These are phyloP conservation scores for Colletotrichum tabaci DNA, from an alignment of 2,329 filamentous ascomycete species.

Conservation along the genomic window DNA sequence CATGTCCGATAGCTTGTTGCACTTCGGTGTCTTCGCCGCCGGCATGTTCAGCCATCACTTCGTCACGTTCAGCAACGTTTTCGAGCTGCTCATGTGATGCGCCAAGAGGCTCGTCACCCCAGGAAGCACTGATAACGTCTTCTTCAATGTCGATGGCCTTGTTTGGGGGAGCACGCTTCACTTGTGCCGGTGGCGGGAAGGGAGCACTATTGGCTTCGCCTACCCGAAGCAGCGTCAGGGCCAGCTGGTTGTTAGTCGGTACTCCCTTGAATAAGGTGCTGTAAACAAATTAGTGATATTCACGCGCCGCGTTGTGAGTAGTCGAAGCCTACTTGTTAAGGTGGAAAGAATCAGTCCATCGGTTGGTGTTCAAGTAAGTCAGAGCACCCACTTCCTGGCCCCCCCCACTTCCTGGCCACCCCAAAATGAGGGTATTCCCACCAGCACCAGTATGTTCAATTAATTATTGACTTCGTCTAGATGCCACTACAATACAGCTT, in stretches of 20 bases:
- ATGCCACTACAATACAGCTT: no score
- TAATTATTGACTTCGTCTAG: no score
- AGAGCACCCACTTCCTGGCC: no score
- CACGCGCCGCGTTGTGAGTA: accelerated
- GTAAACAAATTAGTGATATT: neutral
- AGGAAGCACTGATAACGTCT: constrained; percentile 1
- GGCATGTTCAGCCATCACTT: constrained; percentile 5
- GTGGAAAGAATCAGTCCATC: constrained; percentile 3
- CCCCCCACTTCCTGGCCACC: no score
- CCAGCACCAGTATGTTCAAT: no score
- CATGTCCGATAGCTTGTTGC: constrained; percentile 3
- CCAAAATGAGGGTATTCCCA: no score
- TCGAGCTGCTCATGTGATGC: constrained; percentile 3
- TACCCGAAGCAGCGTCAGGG: constrained; percentile 75
- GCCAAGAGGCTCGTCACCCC: constrained; percentile 26
- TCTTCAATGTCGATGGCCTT: constrained; percentile 1
- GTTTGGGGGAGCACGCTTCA: constrained; percentile 1
- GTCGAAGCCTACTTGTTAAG: constrained; percentile 14
- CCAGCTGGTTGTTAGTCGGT: constrained; percentile 78
- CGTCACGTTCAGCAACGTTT: neutral
- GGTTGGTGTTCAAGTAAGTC: neutral
- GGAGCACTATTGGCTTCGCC: constrained; percentile 79
- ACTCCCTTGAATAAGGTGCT: constrained; percentile 78
- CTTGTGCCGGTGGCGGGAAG: constrained; percentile 60
- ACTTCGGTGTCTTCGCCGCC: constrained; percentile 23